Base-by-base conservation (phyloP, 2,329 filamentous ascomycete species). In the Fusarium papillatum region DNA sequence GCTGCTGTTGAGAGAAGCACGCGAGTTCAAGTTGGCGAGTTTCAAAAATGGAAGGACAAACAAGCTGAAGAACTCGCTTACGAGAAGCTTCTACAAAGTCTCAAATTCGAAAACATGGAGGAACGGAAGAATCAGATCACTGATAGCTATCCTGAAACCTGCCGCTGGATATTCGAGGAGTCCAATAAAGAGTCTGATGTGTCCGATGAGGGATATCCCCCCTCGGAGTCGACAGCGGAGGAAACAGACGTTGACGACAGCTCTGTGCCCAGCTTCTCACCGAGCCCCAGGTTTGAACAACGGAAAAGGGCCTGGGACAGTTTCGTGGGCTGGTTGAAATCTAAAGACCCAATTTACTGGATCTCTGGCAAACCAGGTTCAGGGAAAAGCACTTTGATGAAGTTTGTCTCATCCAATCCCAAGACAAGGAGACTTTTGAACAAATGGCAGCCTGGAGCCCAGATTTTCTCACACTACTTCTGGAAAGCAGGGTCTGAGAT, bases 321-420 rank as follows among this genome's bases (percentile, higher is more conserved):
- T 16, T 76, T 75, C 19, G 36, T 53, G 2, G 24, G 66, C 14
- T 78, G 76, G 75, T 19, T 78, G 13, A 36, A 60, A 34, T 78
- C 74, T 0, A 53, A 64, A 16, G 57, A 36, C 2, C 34, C 26
- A 0, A 31, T 63, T 0, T 84, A 81, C 67, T 84, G 81, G 77
- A 78, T 84, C 46, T 76, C 72, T 16, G 82, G 82, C 1, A 84
- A 83, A 59, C 76, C 80, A 0, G 83, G 80, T 0, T 79, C 81
- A 2, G 83, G 83, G 1, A 84, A 85, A 53, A 80, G 74, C 13
- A 83, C 80, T 0, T 61, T 84, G 38, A 78, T 83, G 63, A 83
- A 81, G 46, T 83, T 78, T 55, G 48, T 84, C 14, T 17, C 73
- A 3, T 38, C 68, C 1, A 55, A 79, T 16, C n/a, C 62, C 4